Evolutionary conservation across 1,284 basidiomycete genomes (phyloP).

Genomic region (Rhodotorula sp.): DNA sequence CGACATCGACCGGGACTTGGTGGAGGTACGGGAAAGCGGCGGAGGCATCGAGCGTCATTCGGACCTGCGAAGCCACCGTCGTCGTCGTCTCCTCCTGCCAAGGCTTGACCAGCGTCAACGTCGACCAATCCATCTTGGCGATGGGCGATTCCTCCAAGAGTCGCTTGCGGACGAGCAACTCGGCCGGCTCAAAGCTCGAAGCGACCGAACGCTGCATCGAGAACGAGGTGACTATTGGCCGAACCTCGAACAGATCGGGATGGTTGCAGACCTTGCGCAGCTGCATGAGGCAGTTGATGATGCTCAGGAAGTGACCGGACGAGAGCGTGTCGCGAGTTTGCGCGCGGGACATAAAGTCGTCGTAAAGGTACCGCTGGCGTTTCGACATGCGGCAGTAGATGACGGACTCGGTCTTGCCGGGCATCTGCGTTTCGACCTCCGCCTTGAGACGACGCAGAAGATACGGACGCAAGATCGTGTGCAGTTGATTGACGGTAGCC

Average conservation of each 20-base stretch:
- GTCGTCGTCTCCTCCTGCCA: conserved; percentile 54
- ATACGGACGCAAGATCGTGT: conserved; percentile 88
- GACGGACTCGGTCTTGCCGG: conserved; percentile 91
- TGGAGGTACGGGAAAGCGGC: conserved; percentile 56
- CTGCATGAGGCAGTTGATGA: conserved; percentile 97
- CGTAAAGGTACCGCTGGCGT: conserved; percentile 92
- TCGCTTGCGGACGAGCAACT: conserved; percentile 73
- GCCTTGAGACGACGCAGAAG: conserved; percentile 89
- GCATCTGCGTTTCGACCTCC: conserved; percentile 94
- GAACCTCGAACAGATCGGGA: conserved; percentile 91
- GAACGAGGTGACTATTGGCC: conserved; percentile 90
- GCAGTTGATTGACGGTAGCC: conserved; percentile 83
- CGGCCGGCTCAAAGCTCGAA: conserved; percentile 82
- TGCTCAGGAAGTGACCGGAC: conserved; percentile 74
- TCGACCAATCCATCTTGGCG: conserved; percentile 60
- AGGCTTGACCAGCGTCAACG: conserved; percentile 60
- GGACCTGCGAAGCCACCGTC: conserved; percentile 58
- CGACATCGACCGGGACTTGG: conserved; percentile 20
- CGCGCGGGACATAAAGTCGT: conserved; percentile 94
- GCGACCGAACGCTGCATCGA: conserved; percentile 76
- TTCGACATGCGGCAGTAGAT: conserved; percentile 89
- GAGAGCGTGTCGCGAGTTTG: conserved; percentile 81
- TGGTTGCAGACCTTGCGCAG: conserved; percentile 63
- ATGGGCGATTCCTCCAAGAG: conserved; percentile 57
- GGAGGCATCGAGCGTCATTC: conserved; percentile 61